Base-by-base conservation (phyloP, 176 grass and related monocot species). In the Musa itinerans region DNA sequence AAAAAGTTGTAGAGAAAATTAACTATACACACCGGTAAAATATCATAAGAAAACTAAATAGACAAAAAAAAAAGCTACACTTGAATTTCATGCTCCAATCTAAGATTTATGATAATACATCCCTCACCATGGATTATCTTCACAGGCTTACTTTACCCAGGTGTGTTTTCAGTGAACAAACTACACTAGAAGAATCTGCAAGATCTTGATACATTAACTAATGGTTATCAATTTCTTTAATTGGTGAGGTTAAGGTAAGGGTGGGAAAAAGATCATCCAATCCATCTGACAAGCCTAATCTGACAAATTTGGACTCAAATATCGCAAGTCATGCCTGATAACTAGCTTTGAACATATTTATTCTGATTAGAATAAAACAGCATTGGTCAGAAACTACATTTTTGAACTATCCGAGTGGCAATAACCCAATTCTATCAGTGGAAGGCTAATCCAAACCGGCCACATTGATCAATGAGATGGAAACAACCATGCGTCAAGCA, bases 1-100 rank as follows among this genome's bases (percentile, higher is more conserved):
- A 83, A 81, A 72, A 83, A 84, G 11, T 65, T 68, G 6, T 20
- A 63, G 11, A 50, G 7, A 62, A 8, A 43, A 50, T 43, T 17
- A 16, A 69, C 29, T 49, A 48, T 22, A 16, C 10, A 48, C 25
- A 69, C 10, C 17, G 16, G 64, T 26, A 78, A 80, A 63, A 56
- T 0, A 29, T 78, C 20, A 82, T 68, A 26, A 74, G 54, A 14
- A 53, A 72, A 53, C 34, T 43, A 43, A 20, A 52, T 10, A 72
- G n/a, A 51, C 21, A 52, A 71, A n/a, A 66, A 21, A 54, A 10
- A 10, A 14, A 10, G 13, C 1, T n/a, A 3, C 20, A 17, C 8
- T 61, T 61, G n/a, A 7, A n/a, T n/a, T 20, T 61, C 57, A 7
- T n/a, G 57, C 16, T 61, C n/a, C 57, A 61, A 19, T 61, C n/a